Evolutionary conservation across 345 rosid genomes (phyloP), one percentile per base, ranked within the genome.

Genomic region (Firmiana major): DNA sequence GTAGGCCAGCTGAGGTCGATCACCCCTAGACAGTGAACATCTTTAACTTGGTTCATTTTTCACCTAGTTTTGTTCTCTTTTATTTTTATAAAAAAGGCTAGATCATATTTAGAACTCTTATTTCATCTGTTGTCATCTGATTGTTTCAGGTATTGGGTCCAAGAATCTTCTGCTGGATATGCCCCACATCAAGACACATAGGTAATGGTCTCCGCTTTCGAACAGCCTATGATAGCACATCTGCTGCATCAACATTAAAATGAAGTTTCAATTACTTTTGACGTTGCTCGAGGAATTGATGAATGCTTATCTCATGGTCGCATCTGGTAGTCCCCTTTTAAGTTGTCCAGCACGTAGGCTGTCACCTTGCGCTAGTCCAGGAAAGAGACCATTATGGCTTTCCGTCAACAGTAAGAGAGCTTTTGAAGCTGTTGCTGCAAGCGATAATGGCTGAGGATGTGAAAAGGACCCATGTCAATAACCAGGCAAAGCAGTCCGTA

Each of bases 171-270:
- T 81, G 90, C 81, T 94, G 98, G 98, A 46, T 88, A 43, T 94
- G 97, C 74, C 97, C 98, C 68, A 79, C 80, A 7, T 81, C 94
- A 31, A 81, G 73, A 65, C 94, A 94, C 77, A 83, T 89, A 0
- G 91, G 93, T 79, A 85, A 90, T 7, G 98, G 98, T 85, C 86
- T 94, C 66, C 91, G 80, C 63, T 92, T 89, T 75, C 93, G 84
- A 38, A 89, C 97, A 67, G 84, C 90, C 43, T 92, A 83, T 57
- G 93, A 90, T 77, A 67, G 80, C 28, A 31, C 45, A 49, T 76
- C 74, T n/a, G 45, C 34, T 67, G 81, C 73, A 66, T 78, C 91
- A 5, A 72, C 77, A 48, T 76, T 77, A 26, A 81, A 86, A 81
- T 87, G 73, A 75, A 36, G 65, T 63, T 68, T 7, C 34, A 16